These are phyloP conservation scores for Populus pruinosa DNA, from an alignment of 345 rosid genomes.

Conservation along the genomic window DNA sequence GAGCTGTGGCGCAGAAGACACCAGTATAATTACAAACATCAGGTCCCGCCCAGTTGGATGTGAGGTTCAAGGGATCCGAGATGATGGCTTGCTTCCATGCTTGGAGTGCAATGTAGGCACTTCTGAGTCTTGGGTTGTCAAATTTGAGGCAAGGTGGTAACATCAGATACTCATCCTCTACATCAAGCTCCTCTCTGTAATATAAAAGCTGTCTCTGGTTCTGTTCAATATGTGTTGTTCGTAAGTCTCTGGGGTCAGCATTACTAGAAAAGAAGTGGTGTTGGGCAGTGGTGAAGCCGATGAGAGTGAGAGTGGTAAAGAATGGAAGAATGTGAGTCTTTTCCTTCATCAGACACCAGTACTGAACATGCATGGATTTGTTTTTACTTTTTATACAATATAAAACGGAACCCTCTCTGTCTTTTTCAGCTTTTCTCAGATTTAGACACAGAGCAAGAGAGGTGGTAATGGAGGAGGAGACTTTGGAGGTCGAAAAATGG, in stretches of 20 bases:
- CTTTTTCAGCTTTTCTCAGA: not conserved
- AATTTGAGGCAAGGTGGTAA: constrained; percentile 38
- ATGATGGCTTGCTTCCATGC: constrained; percentile 71
- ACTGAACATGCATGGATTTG: constrained; percentile 3
- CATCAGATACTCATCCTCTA: constrained; percentile 22
- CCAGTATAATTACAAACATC: constrained; percentile 80
- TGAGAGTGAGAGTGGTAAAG: constrained; percentile 20
- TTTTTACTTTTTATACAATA: not conserved
- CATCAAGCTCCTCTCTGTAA: constrained; percentile 13
- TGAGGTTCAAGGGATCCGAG: constrained; percentile 35
- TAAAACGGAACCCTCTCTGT: not conserved
- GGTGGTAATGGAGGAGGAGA: not conserved
- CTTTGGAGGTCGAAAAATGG: not conserved
- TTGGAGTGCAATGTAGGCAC: constrained; percentile 75
- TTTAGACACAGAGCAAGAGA: not conserved
- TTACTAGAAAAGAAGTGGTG: constrained; percentile 4
- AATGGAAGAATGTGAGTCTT: constrained; percentile 19
- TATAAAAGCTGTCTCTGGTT: constrained; percentile 23
- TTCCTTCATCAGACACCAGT: constrained; percentile 36
- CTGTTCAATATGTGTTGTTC: constrained; percentile 10
- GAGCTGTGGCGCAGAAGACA: constrained; percentile 53
- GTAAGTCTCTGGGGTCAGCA: constrained; percentile 4
- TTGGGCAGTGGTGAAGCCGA: constrained; percentile 14
- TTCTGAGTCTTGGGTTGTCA: constrained; percentile 47
- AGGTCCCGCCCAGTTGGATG: constrained; percentile 62